Evolutionary conservation across 371 early-diverging fungal species (phyloP).

Genomic region (Lichtheimia ornata): DNA sequence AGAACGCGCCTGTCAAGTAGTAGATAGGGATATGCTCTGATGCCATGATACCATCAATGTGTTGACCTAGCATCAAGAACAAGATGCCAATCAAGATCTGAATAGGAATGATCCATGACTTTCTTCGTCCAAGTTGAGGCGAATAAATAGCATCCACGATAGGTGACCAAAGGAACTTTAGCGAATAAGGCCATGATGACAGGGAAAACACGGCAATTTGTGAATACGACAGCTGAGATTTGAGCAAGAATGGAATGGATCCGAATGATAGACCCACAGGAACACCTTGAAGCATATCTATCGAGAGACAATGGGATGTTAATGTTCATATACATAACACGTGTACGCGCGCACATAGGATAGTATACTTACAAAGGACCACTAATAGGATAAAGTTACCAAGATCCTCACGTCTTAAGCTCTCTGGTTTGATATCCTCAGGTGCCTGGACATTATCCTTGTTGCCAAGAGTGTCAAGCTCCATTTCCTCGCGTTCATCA

Average conservation of each 20-base stretch:
- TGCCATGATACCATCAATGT: constrained; percentile 78
- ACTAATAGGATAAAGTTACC: constrained; percentile 70
- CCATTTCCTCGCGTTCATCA: constrained; percentile 39
- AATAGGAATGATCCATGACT: constrained; percentile 98
- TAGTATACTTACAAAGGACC: constrained; percentile 58
- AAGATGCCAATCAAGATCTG: constrained; percentile 79
- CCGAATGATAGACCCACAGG: constrained; percentile 93
- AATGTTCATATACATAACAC: not conserved
- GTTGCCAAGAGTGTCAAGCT: constrained; percentile 24
- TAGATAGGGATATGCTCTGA: constrained; percentile 62
- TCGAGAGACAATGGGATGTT: too few species aligned
- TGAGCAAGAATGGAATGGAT: constrained; percentile 91
- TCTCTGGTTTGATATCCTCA: constrained; percentile 15
- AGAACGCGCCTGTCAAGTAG: constrained; percentile 69
- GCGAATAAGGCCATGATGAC: constrained; percentile 92
- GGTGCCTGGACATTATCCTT: constrained; percentile 3
- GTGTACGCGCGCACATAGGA: not conserved
- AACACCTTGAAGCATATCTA: constrained; percentile 91
- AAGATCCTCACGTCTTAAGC: constrained; percentile 47
- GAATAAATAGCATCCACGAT: constrained; percentile 91
- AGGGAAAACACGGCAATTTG: constrained; percentile 94
- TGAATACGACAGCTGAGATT: constrained; percentile 84
- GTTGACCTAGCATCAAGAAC: constrained; percentile 76
- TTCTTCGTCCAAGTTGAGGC: constrained; percentile 84
- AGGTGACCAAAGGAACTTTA: constrained; percentile 95